Evolutionary conservation across 78 protist genomes (phyloP).

Genomic region (Trichosphaerium sp.): DNA sequence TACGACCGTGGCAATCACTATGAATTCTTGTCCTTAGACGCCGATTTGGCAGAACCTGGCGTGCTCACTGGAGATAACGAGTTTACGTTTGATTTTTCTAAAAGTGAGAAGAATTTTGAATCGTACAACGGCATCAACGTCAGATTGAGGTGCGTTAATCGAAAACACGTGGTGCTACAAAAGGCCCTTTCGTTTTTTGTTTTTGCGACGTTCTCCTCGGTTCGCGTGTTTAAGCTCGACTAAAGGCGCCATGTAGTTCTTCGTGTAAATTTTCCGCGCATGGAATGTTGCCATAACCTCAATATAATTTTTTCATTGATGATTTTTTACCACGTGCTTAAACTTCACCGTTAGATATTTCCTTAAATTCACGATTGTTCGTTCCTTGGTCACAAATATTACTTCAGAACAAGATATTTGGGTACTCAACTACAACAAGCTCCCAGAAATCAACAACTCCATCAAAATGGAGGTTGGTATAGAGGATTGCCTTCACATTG

Average conservation of each 20-base stretch:
- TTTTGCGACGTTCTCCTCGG: not conserved
- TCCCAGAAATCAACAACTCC: conserved; percentile 60
- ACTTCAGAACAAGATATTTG: conserved; percentile 74
- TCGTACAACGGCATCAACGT: conserved; percentile 90
- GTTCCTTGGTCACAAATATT: conserved; percentile 44
- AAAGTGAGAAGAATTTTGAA: conserved; percentile 73
- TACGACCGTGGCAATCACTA: conserved; percentile 58
- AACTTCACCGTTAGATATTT: no score
- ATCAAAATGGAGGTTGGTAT: conserved; percentile 96
- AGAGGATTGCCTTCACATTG: conserved; percentile 94
- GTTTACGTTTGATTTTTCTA: conserved; percentile 47
- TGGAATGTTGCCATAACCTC: not conserved
- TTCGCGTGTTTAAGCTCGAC: not conserved
- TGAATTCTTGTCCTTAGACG: conserved; percentile 70
- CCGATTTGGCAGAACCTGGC: conserved; percentile 80
- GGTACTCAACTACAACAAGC: conserved; percentile 41
- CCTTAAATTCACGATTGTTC: conserved; percentile 57
- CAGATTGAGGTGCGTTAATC: conserved; percentile 43
- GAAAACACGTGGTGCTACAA: not conserved
- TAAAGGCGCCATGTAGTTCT: not conserved
- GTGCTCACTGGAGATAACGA: conserved; percentile 12
- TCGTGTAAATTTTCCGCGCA: not conserved
- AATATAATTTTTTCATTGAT: no score
- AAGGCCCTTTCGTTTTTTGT: not conserved
- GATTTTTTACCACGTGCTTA: not conserved